Evolutionary conservation across 176 grass and related monocot genomes (phyloP), one percentile per base, ranked within the genome.

Genomic region (Phragmites australis): DNA sequence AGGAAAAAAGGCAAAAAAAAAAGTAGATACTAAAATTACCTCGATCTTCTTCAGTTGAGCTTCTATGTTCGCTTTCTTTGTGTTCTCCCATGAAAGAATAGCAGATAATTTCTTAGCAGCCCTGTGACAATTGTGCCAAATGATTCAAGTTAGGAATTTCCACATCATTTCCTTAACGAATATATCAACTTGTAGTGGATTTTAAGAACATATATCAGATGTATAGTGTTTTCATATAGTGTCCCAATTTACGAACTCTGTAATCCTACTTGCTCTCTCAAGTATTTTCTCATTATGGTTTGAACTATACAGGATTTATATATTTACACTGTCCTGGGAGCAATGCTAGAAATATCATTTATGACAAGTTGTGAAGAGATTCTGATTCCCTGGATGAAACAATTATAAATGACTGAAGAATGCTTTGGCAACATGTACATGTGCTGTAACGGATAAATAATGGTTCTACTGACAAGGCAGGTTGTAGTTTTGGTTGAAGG

Each of bases 41-140:
- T 99, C 97, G 29, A 85, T 93, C 76, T 91, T 93, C 82, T 58
- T 95, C 54, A 99, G 67, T 62, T 93, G 14, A 86, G 90, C 90
- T 91, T 99, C 93, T 48, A 91, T 65, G 78, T 86, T 69, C 44
- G 93, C 88, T 79, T 96, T 93, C 51, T 91, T 95, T 69, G 97
- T 74, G 75, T 99, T 99, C 82, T 99, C 97, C 93, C 93, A 96
- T 25, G 90, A 91, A 80, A 90, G 58, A 82, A 96, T 85, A 63
- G 82, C 41, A 1, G 97, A 99, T 30, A 78, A 12, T 77, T 96
- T 96, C 85, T 95, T 99, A 49, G 87, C 25, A 79, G 97, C 86
- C 82, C 97, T 99, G 86, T 9, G 54, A 79, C 21, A 80, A 75
- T 44, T 19, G 51, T 77, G 22, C 4, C 45, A 19, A 40, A 67